Evolutionary conservation across 805 yeast genomes (phyloP).

Genomic region (Pichia occidentalis): DNA sequence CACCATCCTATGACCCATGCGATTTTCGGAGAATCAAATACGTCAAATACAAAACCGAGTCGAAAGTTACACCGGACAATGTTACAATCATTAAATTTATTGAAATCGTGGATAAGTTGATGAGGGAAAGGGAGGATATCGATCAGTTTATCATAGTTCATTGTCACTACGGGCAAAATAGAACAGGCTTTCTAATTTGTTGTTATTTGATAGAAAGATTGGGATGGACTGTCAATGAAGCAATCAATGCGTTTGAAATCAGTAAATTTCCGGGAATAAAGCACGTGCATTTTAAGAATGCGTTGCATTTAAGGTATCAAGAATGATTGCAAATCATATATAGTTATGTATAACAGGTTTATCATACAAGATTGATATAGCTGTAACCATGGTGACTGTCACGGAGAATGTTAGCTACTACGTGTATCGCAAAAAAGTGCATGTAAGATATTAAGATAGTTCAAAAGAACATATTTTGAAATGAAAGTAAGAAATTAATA

Average conservation of each 20-base stretch:
- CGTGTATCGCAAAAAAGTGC: no score
- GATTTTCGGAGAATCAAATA: conserved; percentile 49
- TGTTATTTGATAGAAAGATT: conserved; percentile 57
- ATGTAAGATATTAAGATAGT: no score
- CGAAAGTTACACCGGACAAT: conserved; percentile 67
- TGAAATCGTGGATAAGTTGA: conserved; percentile 43
- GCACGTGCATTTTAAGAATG: conserved; percentile 73
- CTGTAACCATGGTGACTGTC: no score
- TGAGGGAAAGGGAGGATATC: conserved; percentile 17
- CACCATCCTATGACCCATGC: conserved; percentile 64
- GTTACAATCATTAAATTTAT: conserved; percentile 52
- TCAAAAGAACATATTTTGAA: no score
- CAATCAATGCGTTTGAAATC: conserved; percentile 49
- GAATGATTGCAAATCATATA: conserved; percentile 11
- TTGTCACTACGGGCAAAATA: conserved; percentile 76
- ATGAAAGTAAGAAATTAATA: no score
- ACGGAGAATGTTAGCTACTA: no score
- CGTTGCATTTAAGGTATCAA: conserved; percentile 59
- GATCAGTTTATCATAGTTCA: conserved; percentile 54
- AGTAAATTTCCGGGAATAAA: conserved; percentile 69
- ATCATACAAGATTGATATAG: no score
- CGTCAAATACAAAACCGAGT: conserved; percentile 70
- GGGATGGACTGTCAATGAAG: conserved; percentile 56
- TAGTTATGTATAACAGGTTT: no score
- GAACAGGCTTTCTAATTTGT: conserved; percentile 70